phyloP scores from a whole-genome alignment of 2,329 filamentous ascomycete genomes.

The Phyllosticta citribraziliensis region DNA sequence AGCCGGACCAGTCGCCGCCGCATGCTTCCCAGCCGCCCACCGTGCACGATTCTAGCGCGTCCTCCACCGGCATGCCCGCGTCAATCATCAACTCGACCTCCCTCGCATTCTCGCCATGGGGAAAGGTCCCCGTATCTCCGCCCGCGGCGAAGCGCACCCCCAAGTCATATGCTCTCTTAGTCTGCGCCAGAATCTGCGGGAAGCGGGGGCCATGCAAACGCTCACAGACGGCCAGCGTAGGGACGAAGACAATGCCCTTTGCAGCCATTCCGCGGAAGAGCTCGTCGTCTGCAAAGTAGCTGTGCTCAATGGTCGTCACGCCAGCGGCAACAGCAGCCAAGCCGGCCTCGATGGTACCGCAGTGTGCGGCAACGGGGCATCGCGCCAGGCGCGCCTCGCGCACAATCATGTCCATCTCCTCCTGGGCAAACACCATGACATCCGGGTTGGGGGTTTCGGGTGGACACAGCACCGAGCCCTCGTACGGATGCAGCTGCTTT shows the following conservation, averaged over 20 bases:
- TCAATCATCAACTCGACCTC: constrained; percentile 47
- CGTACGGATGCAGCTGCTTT: constrained; percentile 18
- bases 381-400: constrained; percentile 17
- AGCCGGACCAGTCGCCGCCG: constrained; percentile 42
- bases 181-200: constrained; percentile 20
- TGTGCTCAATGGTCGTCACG: constrained; percentile 25
- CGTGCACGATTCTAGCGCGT: constrained; percentile 42
- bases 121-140: constrained; percentile 27
- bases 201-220: constrained; percentile 8
- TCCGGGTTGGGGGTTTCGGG: constrained; percentile 9
- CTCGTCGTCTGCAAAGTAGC: constrained; percentile 19
- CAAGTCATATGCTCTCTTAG: constrained; percentile 26
- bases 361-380: constrained; percentile 22
- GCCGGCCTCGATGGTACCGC: constrained; percentile 19
- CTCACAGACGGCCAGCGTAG: constrained; percentile 42
- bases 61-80: constrained; percentile 41
- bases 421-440: constrained; percentile 10
- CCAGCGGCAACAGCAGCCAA: constrained; percentile 22
- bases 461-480: neutral
- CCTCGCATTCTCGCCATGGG: constrained; percentile 43
- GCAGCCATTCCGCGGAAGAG: constrained; percentile 36
- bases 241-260: constrained; percentile 41
- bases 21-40: constrained; percentile 48
- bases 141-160: constrained; percentile 12
- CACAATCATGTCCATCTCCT: constrained; percentile 22